Evolutionary conservation across 1,284 basidiomycete genomes (phyloP), one percentile per base, ranked within the genome.

Genomic region (Apiotrichum domesticum): DNA sequence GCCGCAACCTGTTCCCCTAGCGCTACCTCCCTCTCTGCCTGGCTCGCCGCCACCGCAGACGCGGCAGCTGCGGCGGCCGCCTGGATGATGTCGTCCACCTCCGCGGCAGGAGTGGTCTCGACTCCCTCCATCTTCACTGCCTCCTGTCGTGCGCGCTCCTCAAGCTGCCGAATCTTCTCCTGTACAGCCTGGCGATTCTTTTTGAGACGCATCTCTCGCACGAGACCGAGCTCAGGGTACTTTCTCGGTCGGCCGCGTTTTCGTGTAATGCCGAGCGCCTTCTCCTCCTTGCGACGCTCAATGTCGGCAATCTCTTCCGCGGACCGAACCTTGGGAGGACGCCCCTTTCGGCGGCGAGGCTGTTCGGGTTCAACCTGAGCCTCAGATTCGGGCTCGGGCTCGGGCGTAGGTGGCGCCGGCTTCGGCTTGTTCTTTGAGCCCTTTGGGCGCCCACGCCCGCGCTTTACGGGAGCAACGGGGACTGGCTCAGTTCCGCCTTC

Each of bases 191-290:
- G 63, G 33, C 71, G 51, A 52, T 75, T 73, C 67, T 67, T 68
- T 63, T 70, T 73, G 58, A 75, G 59, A 21, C 73, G 61, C 70
- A 75, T 72, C 50, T 75, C 71, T 15, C 73, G 60, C 9, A 75
- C 71, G 9, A 73, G 61, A 32, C 67, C 70, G 34, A 63, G 55
- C 35, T 71, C 73, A 6, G 71, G 71, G 53, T 67, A 75, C 56
- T 73, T 73, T 21, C 73, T 56, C 9, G 73, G 73, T 46, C 73
- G 44, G 11, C 73, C 73, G 44, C 70, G 66, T 37, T 63, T 55
- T 7, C 69, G 52, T 47, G 68, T 66, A 33, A 73, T 65, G 2
- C 71, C 71, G 10, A 66, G 40, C 11, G 55, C 65, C 32, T 61
- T 65, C 47, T 72, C 69, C 14, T 65, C 64, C 41, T 64, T 62